Evolutionary conservation across 495 filamentous ascomycete genomes (phyloP), one percentile per base, ranked within the genome.

Genomic region (Lentithecium fluviatile): DNA sequence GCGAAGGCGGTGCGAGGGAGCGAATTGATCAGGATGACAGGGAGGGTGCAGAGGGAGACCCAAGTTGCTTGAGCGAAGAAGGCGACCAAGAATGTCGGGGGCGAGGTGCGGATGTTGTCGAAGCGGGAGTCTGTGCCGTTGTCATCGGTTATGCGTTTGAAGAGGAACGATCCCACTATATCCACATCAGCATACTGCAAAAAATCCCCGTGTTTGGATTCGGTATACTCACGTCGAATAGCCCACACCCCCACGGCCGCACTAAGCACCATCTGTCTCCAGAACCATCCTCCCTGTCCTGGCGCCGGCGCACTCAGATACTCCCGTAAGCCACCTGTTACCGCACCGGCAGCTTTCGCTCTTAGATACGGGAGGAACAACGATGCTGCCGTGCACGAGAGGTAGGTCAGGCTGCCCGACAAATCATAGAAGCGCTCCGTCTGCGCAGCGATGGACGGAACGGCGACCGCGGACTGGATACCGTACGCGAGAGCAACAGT

Each of bases 341-440:
- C 51, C 5, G 69, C 53, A 6, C 60, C 47, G 3, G 50, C 43
- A 12, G 53, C 54, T 17, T 45, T 42, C 6, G 62, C 56, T 13
- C 83, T 73, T n/a, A 85, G 69, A 15, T 75, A 73, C 0, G 85
- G 85, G 4, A 87, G 74, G 56, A 80, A 85, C n/a, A 87, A 69
- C 53, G 75, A 80, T 6, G 84, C 62, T 1, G 76, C 74, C 0
- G 79, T 80, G 64, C 83, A 82, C 38, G 79, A 74, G 25, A 88
- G 71, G 66, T 84, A 85, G 7, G 83, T 88, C 2, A 83, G 64
- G 2, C 79, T 80, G 60, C 84, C 84, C 0, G 83, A 85, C 52
- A 83, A 73, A 65, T 88, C 85, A 69, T 83, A 88, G 74, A 84
- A 86, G 45, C 79, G 78, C 53, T 87, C 83, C 12, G 79, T 78